These are phyloP conservation scores for Neofusicoccum kwambonambiense DNA, from an alignment of 2,329 filamentous ascomycete genomes.

Conservation along the genomic window DNA sequence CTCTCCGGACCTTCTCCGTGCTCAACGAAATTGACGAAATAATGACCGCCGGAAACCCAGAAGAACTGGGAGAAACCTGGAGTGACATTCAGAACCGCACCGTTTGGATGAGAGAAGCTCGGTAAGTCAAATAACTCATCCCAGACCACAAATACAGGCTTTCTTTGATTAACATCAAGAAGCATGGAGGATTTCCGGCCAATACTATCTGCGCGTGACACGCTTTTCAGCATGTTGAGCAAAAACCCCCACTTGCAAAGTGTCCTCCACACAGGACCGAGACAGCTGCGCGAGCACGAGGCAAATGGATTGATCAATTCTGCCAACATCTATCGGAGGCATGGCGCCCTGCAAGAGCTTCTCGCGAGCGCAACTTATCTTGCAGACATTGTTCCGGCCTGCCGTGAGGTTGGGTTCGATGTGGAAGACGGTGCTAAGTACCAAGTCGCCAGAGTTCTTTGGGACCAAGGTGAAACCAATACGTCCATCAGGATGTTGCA, in stretches of 20 bases:
- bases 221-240: slow-evolving; percentile 75
- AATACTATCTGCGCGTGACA: slow-evolving; percentile 79
- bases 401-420: slow-evolving; percentile 67
- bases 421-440: slow-evolving; percentile 75
- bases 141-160: not conserved
- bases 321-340: slow-evolving; percentile 72
- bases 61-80: slow-evolving; percentile 63
- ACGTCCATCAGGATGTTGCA: slow-evolving; percentile 88
- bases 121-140: slow-evolving; percentile 52
- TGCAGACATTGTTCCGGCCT: slow-evolving; percentile 71
- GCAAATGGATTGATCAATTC: slow-evolving; percentile 74
- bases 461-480: slow-evolving; percentile 89
- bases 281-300: slow-evolving; percentile 68
- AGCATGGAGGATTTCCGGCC: slow-evolving; percentile 76
- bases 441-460: slow-evolving; percentile 85
- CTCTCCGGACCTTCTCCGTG: slow-evolving; percentile 65
- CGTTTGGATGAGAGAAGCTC: slow-evolving; percentile 78
- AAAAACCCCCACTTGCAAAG: slow-evolving; percentile 64
- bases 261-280: slow-evolving; percentile 59
- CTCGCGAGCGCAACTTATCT: slow-evolving; percentile 81
- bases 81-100: slow-evolving; percentile 63
- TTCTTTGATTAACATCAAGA: slow-evolving; percentile 20
- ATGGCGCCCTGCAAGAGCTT: slow-evolving; percentile 81
- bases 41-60: slow-evolving; percentile 58
- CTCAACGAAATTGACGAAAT: slow-evolving; percentile 81